These are phyloP conservation scores for Gossypium trilobum DNA, from an alignment of 441 rosid species.

Conservation along the genomic window DNA sequence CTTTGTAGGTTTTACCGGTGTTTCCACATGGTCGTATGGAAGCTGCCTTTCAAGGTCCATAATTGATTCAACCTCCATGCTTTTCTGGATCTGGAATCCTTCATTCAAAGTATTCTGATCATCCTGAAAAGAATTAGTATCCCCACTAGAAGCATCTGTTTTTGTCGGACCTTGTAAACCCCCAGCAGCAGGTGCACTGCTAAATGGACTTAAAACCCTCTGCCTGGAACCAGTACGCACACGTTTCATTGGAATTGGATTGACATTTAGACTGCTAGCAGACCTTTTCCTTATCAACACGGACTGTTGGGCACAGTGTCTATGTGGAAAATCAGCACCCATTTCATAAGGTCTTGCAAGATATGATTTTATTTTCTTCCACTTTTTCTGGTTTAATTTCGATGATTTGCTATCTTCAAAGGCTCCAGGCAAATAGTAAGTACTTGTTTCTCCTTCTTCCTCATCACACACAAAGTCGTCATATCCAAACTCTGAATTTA, in stretches of 20 bases:
- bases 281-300: constrained; percentile 56
- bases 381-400: constrained; percentile 49
- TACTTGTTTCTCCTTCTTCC: constrained; percentile 82
- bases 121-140: constrained; percentile 91
- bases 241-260: constrained; percentile 81
- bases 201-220: constrained; percentile 58
- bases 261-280: constrained; percentile 45
- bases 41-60: constrained; percentile 66
- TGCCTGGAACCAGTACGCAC: constrained; percentile 87
- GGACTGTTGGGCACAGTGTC: constrained; percentile 42
- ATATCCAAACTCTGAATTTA: constrained; percentile 48
- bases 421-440: constrained; percentile 58
- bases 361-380: constrained; percentile 37
- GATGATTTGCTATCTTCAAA: constrained; percentile 49
- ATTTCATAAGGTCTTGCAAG: constrained; percentile 54
- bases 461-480: constrained; percentile 51
- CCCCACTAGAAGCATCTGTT: constrained; percentile 96
- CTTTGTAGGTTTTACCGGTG: constrained; percentile 66
- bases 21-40: constrained; percentile 66
- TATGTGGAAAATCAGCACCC: constrained; percentile 51
- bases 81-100: constrained; percentile 61
- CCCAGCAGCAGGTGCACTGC: constrained; percentile 48
- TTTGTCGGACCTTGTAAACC: constrained; percentile 40
- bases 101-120: constrained; percentile 80
- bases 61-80: constrained; percentile 78